Evolutionary conservation across 148 eudicot genomes (phyloP), one percentile per base, ranked within the genome.

Genomic region (Dianthus caryophyllus): DNA sequence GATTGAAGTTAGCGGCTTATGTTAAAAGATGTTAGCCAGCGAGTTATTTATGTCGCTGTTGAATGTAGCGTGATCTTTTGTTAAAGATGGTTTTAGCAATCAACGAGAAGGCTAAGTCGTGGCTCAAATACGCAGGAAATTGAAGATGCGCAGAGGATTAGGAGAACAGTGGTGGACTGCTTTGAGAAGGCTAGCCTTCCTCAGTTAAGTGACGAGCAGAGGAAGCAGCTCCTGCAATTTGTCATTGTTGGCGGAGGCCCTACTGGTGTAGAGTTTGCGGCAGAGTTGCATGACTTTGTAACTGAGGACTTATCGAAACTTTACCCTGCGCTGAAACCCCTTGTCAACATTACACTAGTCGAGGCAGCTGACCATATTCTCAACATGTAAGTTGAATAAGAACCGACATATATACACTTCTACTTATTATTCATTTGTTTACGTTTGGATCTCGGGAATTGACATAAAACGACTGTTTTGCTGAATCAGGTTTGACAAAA

Each of bases 241-340:
- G 88, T 87, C 5, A 61, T 87, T 33, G 88, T 87, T 15, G 91
- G 88, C 21, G 91, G 91, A 49, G 91, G 91, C 6, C 91, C 91
- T 9, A 75, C 88, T 24, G 91, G 91, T 31, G 86, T 87, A 12
- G 91, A 87, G 74, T 87, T 87, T 77, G 84, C 86, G 2, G 91
- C 91, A 0, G 91, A 82, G 62, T 72, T 87, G 11, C 86, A 87
- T 71, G 91, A 87, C 73, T 84, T 66, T 72, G 79, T 87, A 17
- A 76, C 76, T 13, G 88, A 84, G 43, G 91, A 87, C 68, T 61
- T 87, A 61, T 72, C 71, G 25, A 81, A 64, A 11, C 67, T 87
- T 46, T 87, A 87, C 61, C 91, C 91, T 16, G 24, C 53, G 10
- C 77, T 82, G 16, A 80, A 87, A 72, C 77, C 76, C 5, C 75